A percentile compares a stretch with the other conserved stretches of the same genome.
These are phyloP conservation scores for Physcomitrium patens DNA, from an alignment of 225 moss, liverwort and hornwort species.

Conservation along the genomic window DNA sequence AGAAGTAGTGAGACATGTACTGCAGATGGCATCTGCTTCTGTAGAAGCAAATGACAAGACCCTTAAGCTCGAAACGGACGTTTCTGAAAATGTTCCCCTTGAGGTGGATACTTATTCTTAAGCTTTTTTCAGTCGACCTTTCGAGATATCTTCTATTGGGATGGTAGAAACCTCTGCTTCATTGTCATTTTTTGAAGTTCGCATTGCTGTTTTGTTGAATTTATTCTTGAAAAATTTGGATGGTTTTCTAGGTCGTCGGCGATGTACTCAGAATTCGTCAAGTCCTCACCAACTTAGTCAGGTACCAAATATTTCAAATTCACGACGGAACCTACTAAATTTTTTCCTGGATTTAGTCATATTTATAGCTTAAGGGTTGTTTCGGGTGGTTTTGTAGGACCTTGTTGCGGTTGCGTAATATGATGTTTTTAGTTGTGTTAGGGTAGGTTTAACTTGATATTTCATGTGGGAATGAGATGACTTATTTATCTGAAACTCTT, in stretches of 20 bases:
- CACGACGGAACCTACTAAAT: neutral
- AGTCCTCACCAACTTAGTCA: conserved; percentile 80
- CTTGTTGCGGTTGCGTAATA: neutral
- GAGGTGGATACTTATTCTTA: conserved; percentile 48
- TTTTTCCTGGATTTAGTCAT: neutral
- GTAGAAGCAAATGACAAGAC: conserved; percentile 56
- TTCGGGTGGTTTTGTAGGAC: neutral
- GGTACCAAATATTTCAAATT: conserved; percentile 40
- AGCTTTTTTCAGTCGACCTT: neutral
- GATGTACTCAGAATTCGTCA: conserved; percentile 84
- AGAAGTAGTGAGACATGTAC: conserved; percentile 73
- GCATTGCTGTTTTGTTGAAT: neutral
- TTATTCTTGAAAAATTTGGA: conserved; percentile 7
- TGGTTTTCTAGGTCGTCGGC: conserved; percentile 58
- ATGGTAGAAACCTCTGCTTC: neutral
- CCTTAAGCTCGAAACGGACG: conserved; percentile 39
- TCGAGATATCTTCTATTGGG: neutral
- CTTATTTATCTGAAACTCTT: neutral
- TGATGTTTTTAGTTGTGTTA: neutral
- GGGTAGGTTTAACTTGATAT: neutral
- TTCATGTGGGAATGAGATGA: neutral
- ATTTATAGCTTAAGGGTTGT: neutral
- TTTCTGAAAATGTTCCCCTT: conserved; percentile 63
- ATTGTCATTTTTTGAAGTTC: conserved; percentile 3
- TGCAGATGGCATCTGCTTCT: conserved; percentile 59